A percentile compares a stretch with the other conserved stretches of the same genome.
These are phyloP conservation scores for Cordyceps pruinosa DNA, from an alignment of 2,329 filamentous ascomycete genomes.

Conservation along the genomic window DNA sequence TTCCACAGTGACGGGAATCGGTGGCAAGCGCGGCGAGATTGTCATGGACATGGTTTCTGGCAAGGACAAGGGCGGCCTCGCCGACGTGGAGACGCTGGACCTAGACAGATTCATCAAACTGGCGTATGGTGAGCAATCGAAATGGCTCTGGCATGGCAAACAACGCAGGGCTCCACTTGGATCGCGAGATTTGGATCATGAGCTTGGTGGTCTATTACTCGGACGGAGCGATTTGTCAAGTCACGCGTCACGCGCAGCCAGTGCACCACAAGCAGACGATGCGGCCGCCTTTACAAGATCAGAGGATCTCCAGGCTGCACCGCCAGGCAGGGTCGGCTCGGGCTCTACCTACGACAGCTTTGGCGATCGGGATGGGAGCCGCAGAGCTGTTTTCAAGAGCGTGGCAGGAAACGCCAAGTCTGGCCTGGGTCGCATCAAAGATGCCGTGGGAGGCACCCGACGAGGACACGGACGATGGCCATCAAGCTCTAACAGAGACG, in stretches of 20 bases:
- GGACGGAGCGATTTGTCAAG: neutral
- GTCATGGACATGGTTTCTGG: conserved; percentile 90
- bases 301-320: neutral
- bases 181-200: conserved; percentile 40
- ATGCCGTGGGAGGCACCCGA: conserved; percentile 62
- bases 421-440: conserved; percentile 78
- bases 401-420: conserved; percentile 76
- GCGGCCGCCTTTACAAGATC: conserved; percentile 5
- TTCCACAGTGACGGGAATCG: conserved; percentile 87
- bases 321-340: neutral
- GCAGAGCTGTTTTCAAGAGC: conserved; percentile 67
- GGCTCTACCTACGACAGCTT: conserved; percentile 36
- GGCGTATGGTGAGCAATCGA: conserved; percentile 72
- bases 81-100: conserved; percentile 87
- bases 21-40: conserved; percentile 89
- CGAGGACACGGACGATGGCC: conserved; percentile 46
- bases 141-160: conserved; percentile 95
- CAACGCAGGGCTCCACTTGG: conserved; percentile 56
- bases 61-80: conserved; percentile 80
- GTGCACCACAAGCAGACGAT: conserved; percentile 33
- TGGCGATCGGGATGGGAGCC: conserved; percentile 50
- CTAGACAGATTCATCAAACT: conserved; percentile 76
- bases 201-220: conserved; percentile 18
- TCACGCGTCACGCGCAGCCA: conserved; percentile 20
- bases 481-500: conserved; percentile 45